Conservation (phyloP, 78 protist genomes). For the Dictyostelium brefeldianum region DNA sequence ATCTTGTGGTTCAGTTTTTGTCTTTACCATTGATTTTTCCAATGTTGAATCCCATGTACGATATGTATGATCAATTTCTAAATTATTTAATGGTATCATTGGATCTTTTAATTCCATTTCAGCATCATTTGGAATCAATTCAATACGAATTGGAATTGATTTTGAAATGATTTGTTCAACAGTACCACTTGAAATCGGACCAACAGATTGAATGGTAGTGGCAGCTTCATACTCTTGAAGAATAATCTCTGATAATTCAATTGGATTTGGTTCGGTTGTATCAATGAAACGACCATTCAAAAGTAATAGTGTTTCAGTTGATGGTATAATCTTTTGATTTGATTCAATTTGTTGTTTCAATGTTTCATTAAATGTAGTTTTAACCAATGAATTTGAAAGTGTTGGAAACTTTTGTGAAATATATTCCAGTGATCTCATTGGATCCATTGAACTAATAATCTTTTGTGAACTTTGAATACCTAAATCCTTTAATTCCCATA, state of each 20-base stretch:
- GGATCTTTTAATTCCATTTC: neutral
- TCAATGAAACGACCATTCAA: constrained; percentile 50
- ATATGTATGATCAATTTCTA: constrained; percentile 21
- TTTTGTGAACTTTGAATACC: constrained; percentile 80
- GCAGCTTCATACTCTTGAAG: neutral
- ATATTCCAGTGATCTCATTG: constrained; percentile 45
- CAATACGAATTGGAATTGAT: constrained; percentile 15
- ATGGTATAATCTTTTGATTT: constrained; percentile 26
- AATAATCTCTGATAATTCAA: neutral
- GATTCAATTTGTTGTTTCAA: constrained; percentile 13
- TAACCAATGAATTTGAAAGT: constrained; percentile 12
- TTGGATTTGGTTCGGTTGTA: neutral
- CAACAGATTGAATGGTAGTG: neutral
- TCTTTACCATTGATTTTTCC: neutral
- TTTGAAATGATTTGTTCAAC: neutral
- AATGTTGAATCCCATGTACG: constrained; percentile 33
- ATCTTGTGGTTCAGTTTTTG: neutral
- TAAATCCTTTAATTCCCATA: constrained; percentile 76
- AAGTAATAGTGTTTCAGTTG: neutral
- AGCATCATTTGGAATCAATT: constrained; percentile 23
- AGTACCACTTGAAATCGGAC: neutral
- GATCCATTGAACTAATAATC: constrained; percentile 45
- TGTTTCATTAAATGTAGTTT: constrained; percentile 36
- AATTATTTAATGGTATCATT: constrained; percentile 16
- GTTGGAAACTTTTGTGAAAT: constrained; percentile 74